A percentile compares a stretch with the other conserved stretches of the same genome.
Conservation (phyloP, 768 basidiomycete species). For the Psilocybe cubensis region DNA sequence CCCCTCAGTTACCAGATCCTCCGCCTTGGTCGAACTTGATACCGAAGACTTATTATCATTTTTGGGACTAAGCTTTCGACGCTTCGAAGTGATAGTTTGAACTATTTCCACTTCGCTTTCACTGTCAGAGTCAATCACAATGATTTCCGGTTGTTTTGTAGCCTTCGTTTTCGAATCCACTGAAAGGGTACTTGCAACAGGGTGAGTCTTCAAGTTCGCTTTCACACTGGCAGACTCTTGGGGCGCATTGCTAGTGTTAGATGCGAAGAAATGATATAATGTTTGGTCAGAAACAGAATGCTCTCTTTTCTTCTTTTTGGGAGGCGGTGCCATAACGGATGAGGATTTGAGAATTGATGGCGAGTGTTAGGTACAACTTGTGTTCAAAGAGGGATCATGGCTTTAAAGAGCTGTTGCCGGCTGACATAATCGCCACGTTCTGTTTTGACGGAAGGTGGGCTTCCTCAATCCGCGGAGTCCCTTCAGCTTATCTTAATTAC, state of each 20-base stretch:
- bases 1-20: background rate
- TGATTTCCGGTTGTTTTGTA: slow-evolving; percentile 41
- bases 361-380: too few relatives aligned
- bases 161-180: background rate
- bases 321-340: slow-evolving; percentile 31
- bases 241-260: slow-evolving; percentile 15
- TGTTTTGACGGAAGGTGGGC: too few relatives aligned
- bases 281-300: slow-evolving; percentile 38
- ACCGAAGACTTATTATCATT: slow-evolving; percentile 7
- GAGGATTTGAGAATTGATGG: background rate
- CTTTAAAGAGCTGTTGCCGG: background rate
- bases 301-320: slow-evolving; percentile 39
- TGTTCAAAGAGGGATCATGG: background rate
- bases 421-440: too few relatives aligned
- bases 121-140: slow-evolving; percentile 67
- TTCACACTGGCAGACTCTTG: slow-evolving; percentile 1
- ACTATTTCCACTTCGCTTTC: slow-evolving; percentile 46
- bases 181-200: slow-evolving; percentile 4
- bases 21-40: slow-evolving; percentile 1
- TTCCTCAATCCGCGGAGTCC: too few relatives aligned
- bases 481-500: too few relatives aligned
- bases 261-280: slow-evolving; percentile 49
- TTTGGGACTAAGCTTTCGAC: slow-evolving; percentile 24
- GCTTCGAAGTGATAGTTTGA: slow-evolving; percentile 22
- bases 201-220: background rate